Evolutionary conservation across 768 basidiomycete species (phyloP).

Genomic region (Solioccasus polychromus): DNA sequence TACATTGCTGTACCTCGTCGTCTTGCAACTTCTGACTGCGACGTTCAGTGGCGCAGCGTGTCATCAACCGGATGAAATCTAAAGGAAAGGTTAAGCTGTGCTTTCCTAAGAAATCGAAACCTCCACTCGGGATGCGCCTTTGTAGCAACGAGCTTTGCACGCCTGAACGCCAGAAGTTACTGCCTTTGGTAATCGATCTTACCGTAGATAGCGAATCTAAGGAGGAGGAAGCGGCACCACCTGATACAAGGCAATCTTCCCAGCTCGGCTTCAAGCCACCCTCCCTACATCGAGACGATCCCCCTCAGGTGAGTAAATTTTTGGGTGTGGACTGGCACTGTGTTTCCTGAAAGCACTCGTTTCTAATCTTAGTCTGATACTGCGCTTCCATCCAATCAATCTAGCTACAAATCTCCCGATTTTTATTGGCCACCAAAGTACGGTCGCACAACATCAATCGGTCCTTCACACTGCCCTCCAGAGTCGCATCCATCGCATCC

Average conservation of each 20-base stretch:
- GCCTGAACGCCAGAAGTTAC: neutral
- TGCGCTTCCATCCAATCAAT: neutral
- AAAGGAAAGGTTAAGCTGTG: constrained; percentile 25
- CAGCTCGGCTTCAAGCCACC: neutral
- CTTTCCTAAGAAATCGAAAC: constrained; percentile 15
- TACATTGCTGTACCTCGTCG: neutral
- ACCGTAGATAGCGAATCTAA: constrained; percentile 12
- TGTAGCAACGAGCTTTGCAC: constrained; percentile 8
- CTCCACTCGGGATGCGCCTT: constrained; percentile 17
- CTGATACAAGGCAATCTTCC: constrained; percentile 1
- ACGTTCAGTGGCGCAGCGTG: constrained; percentile 23
- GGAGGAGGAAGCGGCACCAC: neutral
- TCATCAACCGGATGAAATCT: constrained; percentile 27
- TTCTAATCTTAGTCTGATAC: constrained; percentile 8
- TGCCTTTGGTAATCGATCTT: constrained; percentile 19
- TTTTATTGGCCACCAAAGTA: constrained; percentile 3
- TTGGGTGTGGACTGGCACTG: neutral
- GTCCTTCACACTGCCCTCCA: neutral
- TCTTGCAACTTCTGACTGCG: constrained; percentile 3
- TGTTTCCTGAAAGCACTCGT: constrained; percentile 1
- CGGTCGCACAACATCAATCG: neutral
- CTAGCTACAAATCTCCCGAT: neutral
- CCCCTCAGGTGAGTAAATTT: constrained; percentile 14
- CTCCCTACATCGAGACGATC: neutral
- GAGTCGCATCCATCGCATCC: neutral